These are phyloP conservation scores for Hydrangea macrophylla DNA, from an alignment of 148 eudicot species.

Conservation along the genomic window DNA sequence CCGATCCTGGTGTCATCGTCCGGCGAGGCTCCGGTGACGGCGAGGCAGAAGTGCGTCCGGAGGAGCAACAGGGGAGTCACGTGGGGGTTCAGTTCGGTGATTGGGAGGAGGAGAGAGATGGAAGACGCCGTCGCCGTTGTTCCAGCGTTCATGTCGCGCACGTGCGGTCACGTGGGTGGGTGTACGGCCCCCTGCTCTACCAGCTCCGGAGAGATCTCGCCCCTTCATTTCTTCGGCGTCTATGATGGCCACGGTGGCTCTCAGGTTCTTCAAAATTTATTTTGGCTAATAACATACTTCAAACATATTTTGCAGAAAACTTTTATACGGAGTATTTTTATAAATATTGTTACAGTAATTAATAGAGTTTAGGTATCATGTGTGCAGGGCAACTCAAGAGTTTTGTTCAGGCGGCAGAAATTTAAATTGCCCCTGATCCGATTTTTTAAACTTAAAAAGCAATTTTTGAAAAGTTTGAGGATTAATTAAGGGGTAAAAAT, in stretches of 20 bases:
- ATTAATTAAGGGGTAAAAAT: too few relatives aligned
- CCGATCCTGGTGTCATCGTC: not conserved
- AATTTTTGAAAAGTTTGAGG: too few relatives aligned
- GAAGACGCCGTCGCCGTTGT: constrained; percentile 71
- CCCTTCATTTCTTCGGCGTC: constrained; percentile 69
- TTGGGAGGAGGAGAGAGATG: constrained; percentile 77
- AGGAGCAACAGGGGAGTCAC: constrained; percentile 41
- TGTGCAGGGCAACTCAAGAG: too few relatives aligned
- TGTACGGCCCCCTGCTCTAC: constrained; percentile 42
- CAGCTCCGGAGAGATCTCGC: constrained; percentile 34
- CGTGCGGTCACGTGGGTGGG: constrained; percentile 55
- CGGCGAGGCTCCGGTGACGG: not conserved
- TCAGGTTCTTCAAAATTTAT: constrained; percentile 50
- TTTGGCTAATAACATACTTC: too few relatives aligned
- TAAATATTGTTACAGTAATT: too few relatives aligned
- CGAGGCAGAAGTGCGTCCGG: constrained; percentile 44
- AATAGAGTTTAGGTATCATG: too few relatives aligned
- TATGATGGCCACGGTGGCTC: constrained; percentile 94
- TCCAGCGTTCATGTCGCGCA: constrained; percentile 41
- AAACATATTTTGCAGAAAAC: too few relatives aligned
- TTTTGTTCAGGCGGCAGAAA: too few relatives aligned
- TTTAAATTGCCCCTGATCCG: too few relatives aligned
- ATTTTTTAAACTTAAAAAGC: too few relatives aligned
- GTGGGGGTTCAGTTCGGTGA: constrained; percentile 61
- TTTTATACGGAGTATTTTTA: too few relatives aligned